Evolutionary conservation across 768 basidiomycete genomes (phyloP).

Genomic region (Rhodotorula graminis): DNA sequence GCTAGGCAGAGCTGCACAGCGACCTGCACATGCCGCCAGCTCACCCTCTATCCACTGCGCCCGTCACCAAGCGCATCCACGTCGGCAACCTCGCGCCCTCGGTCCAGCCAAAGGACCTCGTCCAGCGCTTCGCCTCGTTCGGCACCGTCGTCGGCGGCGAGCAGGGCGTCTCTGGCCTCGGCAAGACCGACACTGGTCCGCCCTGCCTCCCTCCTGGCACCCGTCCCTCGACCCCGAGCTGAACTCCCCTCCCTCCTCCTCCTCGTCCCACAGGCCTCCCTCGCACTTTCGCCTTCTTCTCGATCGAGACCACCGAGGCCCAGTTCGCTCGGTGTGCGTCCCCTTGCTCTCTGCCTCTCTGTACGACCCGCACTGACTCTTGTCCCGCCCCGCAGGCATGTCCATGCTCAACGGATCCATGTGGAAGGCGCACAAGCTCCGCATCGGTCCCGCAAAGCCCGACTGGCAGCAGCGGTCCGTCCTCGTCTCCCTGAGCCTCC

Average conservation of each 20-base stretch:
- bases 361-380: too few relatives aligned
- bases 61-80: conserved; percentile 28
- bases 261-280: conserved; percentile 12
- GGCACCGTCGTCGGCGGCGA: conserved; percentile 19
- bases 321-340: conserved; percentile 30
- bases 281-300: conserved; percentile 32
- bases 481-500: background rate
- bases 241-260: background rate
- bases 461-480: conserved; percentile 20
- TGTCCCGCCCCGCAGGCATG: conserved; percentile 12
- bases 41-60: conserved; percentile 5
- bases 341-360: background rate
- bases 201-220: background rate
- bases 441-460: conserved; percentile 29
- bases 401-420: conserved; percentile 36
- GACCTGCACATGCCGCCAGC: background rate
- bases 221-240: background rate
- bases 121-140: conserved; percentile 35
- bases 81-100: conserved; percentile 25
- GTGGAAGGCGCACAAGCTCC: conserved; percentile 39
- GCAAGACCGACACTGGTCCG: conserved; percentile 12
- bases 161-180: conserved; percentile 20
- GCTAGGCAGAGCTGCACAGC: too few relatives aligned
- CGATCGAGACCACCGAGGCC: conserved; percentile 22
- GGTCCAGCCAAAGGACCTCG: conserved; percentile 22